Evolutionary conservation across 805 yeast genomes (phyloP).

Genomic region (Nakazawaea molendinolei): DNA sequence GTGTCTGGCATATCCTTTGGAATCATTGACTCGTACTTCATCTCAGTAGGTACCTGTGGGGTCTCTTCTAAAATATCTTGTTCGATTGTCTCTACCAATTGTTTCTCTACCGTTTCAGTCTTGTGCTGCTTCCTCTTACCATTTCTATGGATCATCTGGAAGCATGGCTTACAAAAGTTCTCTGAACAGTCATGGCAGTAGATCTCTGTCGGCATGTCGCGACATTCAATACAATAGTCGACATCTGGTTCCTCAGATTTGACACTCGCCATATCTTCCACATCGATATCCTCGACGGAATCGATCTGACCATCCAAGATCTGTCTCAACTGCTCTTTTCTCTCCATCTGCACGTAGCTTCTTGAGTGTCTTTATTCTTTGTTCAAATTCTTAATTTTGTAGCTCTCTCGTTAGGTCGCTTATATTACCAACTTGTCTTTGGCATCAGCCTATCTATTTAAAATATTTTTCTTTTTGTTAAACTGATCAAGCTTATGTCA

Average conservation of each 20-base stretch:
- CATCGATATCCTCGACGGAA: conserved; percentile 1
- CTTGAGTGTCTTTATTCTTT: too few species aligned
- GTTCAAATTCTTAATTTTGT: too few species aligned
- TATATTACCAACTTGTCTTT: too few species aligned
- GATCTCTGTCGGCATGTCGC: conserved; percentile 65
- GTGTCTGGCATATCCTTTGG: neutral
- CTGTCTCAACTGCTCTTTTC: conserved; percentile 19
- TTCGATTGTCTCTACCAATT: conserved; percentile 15
- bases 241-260: conserved; percentile 27
- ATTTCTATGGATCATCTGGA: conserved; percentile 59
- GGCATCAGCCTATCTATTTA: too few species aligned
- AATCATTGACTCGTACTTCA: conserved; percentile 13
- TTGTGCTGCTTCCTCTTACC: conserved; percentile 51
- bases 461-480: too few species aligned
- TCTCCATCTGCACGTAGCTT: too few species aligned
- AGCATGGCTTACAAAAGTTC: conserved; percentile 64
- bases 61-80: conserved; percentile 13
- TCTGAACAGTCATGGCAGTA: conserved; percentile 59
- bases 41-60: conserved; percentile 15
- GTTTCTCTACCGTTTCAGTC: conserved; percentile 19
- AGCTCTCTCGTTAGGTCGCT: too few species aligned
- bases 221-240: conserved; percentile 59
- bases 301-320: conserved; percentile 20
- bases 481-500: too few species aligned
- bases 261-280: conserved; percentile 14